Conservation (phyloP, 495 filamentous ascomycete genomes). For the Podospora pseudopauciseta region DNA sequence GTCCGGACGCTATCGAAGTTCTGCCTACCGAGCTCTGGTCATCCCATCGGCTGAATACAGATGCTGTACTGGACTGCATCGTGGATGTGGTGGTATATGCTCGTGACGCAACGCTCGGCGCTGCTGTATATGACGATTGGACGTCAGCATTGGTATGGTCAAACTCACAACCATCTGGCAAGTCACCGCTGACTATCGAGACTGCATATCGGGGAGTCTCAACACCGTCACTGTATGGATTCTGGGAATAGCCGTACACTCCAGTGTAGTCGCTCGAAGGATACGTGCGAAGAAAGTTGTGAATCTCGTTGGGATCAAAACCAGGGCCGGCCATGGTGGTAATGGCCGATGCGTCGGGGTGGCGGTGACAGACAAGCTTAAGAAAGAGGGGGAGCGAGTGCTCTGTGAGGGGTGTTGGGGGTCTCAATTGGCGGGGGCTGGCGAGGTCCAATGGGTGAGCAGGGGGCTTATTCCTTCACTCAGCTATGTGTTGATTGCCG, state of each 20-base stretch:
- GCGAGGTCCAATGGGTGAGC: background rate
- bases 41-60: constrained; percentile 14
- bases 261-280: background rate
- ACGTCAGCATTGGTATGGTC: background rate
- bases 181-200: background rate
- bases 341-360: background rate
- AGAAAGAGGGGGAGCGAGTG: background rate
- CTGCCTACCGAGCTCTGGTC: constrained; percentile 9
- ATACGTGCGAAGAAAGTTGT: background rate
- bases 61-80: constrained; percentile 4
- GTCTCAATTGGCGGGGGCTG: background rate
- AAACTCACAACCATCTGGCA: background rate
- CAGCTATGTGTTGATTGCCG: background rate
- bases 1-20: constrained; percentile 3
- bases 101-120: background rate
- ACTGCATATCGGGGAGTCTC: background rate
- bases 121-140: background rate
- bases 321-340: constrained; percentile 3
- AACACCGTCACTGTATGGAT: background rate
- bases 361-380: background rate
- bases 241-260: background rate
- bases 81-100: constrained; percentile 1
- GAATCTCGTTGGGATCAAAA: constrained; percentile 12
- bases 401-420: constrained; percentile 1
- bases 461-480: background rate